Conservation (phyloP, 2,329 filamentous ascomycete genomes). For the Alternaria longipes region DNA sequence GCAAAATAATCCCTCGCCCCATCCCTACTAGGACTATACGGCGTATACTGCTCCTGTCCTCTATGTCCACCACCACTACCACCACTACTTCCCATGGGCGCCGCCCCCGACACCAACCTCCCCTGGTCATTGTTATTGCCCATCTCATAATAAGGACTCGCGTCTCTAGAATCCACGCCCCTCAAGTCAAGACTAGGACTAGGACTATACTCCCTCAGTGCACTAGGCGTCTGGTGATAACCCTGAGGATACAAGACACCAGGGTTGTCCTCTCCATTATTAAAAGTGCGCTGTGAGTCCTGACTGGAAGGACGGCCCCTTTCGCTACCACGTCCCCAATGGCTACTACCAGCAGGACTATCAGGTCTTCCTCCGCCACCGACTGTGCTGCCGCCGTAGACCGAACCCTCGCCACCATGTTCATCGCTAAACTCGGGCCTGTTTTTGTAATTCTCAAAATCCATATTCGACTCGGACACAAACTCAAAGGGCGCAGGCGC, state of each 20-base stretch:
- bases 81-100: conserved; percentile 42
- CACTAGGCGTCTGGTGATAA: conserved; percentile 57
- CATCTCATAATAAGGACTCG: conserved; percentile 25
- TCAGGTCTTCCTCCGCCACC: conserved; percentile 60
- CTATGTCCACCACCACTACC: background rate
- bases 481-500: conserved; percentile 77
- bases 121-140: conserved; percentile 25
- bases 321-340: conserved; percentile 27
- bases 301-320: conserved; percentile 36
- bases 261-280: conserved; percentile 32
- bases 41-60: conserved; percentile 28
- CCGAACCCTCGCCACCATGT: conserved; percentile 74
- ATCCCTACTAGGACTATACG: conserved; percentile 41
- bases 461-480: conserved; percentile 84
- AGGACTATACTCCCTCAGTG: conserved; percentile 55
- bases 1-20: conserved; percentile 36
- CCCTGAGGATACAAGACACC: conserved; percentile 58
- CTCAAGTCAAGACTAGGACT: conserved; percentile 40
- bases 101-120: conserved; percentile 40
- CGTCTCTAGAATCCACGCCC: conserved; percentile 33
- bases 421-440: conserved; percentile 87
- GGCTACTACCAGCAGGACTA: conserved; percentile 63
- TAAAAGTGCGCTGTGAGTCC: conserved; percentile 41
- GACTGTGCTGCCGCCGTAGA: conserved; percentile 66
- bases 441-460: conserved; percentile 93